Evolutionary conservation across 352 stramenopile genomes (phyloP), one percentile per base, ranked within the genome.

Genomic region (Globisporangium cystogenes): DNA sequence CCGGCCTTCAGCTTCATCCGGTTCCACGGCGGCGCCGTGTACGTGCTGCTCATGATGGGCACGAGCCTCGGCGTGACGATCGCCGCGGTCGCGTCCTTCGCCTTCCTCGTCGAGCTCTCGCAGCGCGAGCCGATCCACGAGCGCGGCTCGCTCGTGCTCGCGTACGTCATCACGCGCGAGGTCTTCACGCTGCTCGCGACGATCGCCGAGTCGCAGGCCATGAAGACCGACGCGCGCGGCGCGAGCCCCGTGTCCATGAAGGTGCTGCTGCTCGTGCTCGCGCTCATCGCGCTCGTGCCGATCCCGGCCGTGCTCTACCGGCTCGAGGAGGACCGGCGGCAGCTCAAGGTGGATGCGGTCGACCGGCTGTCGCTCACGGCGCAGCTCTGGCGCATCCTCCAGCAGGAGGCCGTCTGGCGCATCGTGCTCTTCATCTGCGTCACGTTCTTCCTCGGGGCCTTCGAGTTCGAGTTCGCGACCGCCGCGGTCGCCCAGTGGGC

Each of bases 101-200:
- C 81, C 15, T 84, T 87, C 53, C 48, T 87, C 26, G 72, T 91
- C 40, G 81, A 91, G 59, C 59, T 89, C 5, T 91, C 81, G n/a
- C 76, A 91, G 49, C 76, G 76, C 8, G 78, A 91, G 44, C 74
- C 72, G 21, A 84, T 91, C 60, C 77, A 89, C 53, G 77, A 88
- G 45, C 77, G 81, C 6, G 81, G 77, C 3, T 78, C 60, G 7
- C 49, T 87, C 35, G 47, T 88, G 53, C 67, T 91, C 46, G 74
- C 87, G 54, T 91, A 86, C 61, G 49, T 87, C n/a, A 60, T 83
- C 27, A 82, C 68, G 15, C 67, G 79, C 42, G 64, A 86, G 51
- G 44, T 60, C 3, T 68, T 79, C 20, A 78, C 70, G 21, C 43
- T 86, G 15, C 33, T 81, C 16, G 64, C 70, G 1, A 51, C 72